phyloP scores from a whole-genome alignment of 108 stramenopile species.

The Chaetoceros tenuissimus region DNA sequence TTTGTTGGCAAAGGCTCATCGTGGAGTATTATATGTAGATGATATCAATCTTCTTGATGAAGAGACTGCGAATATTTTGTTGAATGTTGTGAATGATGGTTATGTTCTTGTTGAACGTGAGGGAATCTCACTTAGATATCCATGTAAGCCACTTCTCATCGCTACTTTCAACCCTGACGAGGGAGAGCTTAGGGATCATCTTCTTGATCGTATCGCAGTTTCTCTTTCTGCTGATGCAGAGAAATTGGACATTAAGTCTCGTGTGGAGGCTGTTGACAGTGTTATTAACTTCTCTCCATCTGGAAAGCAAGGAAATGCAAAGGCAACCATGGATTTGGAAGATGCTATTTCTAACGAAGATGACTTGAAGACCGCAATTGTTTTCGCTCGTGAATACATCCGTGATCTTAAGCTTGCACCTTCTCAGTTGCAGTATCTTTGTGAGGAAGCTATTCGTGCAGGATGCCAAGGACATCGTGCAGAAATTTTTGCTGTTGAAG shows the following conservation, averaged over 20 bases:
- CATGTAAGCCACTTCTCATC: conserved; percentile 86
- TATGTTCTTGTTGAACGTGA: conserved; percentile 92
- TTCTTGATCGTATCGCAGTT: conserved; percentile 91
- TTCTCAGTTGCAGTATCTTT: conserved; percentile 91
- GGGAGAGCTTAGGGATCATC: conserved; percentile 91
- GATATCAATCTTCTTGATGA: conserved; percentile 95
- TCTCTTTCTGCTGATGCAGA: conserved; percentile 84
- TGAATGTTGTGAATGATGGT: conserved; percentile 86
- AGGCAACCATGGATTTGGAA: conserved; percentile 51
- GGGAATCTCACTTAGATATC: conserved; percentile 85
- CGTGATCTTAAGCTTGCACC: conserved; percentile 67
- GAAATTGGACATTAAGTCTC: conserved; percentile 54
- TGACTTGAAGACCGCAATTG: conserved; percentile 86
- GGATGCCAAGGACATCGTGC: conserved; percentile 96
- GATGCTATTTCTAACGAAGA: conserved; percentile 84
- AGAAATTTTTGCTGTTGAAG: conserved; percentile 91
- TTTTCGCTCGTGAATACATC: conserved; percentile 90
- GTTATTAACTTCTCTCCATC: conserved; percentile 74
- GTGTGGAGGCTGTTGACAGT: conserved; percentile 80
- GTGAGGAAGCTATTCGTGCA: conserved; percentile 92
- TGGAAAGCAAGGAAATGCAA: conserved; percentile 41
- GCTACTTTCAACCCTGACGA: conserved; percentile 97
- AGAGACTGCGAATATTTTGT: conserved; percentile 89
- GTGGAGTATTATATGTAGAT: conserved; percentile 92
- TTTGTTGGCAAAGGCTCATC: conserved; percentile 91